Evolutionary conservation across 192 early-diverging fungal species (phyloP), one percentile per base, ranked within the genome.

Genomic region (Linnemannia elongata): DNA sequence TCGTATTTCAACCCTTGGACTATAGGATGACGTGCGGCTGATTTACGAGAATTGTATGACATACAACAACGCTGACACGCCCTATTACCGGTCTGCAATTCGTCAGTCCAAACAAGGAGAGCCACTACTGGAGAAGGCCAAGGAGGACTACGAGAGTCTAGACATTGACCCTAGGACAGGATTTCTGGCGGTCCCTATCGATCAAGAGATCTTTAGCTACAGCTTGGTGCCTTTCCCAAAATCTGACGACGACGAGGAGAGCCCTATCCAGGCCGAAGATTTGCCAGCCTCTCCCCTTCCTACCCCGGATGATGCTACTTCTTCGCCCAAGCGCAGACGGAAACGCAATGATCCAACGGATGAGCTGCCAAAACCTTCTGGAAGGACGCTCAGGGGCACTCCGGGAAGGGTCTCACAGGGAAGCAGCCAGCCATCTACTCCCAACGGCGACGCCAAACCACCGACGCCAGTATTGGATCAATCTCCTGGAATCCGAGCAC

Each of bases 1-100:
- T 75, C 13, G 20, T 69, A 18, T 69, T 78, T 68, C 55, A 44
- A 69, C 22, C 44, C 30, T 80, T 33, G 36, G 45, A 42, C 9
- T 39, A 10, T 83, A 96, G 94, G 79, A 78, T 57, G 96, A 97
- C 85, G 75, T 97, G 41, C 72, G 91, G 3, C 88, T 95, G 54
- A 95, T 96, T 39, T 96, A 93, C 79, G 74, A 79, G 12, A 97
- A 97, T 81, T 92, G 94, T 33, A 92, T 94, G 89, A 82, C 89
- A 15, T 97, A 97, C 81, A 97, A 97, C 88, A 91, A 89, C 66
- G 69, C 88, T 2, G 93, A 96, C 49, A 97, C 96, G 0, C 80
- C 89, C 3, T 97, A 96, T 77, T 94, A 90, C 78, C 90, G 93
- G 69, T 79, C 91, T 10, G 96, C 96, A 0, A 86, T 88, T 27